phyloP scores from a whole-genome alignment of 75 land plant species.

The Cryptomeria japonica region DNA sequence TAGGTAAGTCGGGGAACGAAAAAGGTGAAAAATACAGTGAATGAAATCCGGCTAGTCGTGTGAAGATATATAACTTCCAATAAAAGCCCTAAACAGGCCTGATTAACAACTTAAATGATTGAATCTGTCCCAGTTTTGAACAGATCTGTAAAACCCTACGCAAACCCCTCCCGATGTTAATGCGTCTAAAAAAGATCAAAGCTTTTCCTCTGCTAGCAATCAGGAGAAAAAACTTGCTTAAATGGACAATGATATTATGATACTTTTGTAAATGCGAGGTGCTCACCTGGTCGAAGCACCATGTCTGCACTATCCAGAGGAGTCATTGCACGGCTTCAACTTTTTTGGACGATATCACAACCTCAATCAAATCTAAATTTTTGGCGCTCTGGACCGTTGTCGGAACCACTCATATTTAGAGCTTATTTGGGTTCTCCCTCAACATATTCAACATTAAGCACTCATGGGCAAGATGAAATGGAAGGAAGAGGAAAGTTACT shows the following conservation, averaged over 20 bases:
- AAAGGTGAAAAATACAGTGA: too few relatives aligned
- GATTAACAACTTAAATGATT: background rate
- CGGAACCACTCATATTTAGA: background rate
- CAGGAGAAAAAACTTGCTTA: background rate
- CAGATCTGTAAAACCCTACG: constrained; percentile 18
- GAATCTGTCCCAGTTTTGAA: background rate
- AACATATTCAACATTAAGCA: constrained; percentile 6
- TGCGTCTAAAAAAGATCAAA: background rate
- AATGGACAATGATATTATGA: background rate
- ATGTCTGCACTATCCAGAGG: constrained; percentile 58
- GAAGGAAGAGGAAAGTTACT: constrained; percentile 9
- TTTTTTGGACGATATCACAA: constrained; percentile 9
- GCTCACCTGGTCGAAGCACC: background rate
- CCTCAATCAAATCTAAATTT: background rate
- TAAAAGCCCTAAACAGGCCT: background rate
- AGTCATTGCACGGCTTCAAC: constrained; percentile 33
- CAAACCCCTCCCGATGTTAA: background rate
- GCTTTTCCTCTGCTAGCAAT: background rate
- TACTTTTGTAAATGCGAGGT: background rate
- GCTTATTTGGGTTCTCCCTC: background rate
- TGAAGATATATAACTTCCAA: background rate
- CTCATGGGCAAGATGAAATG: constrained; percentile 9
- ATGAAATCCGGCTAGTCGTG: too few relatives aligned
- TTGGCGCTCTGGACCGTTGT: background rate
- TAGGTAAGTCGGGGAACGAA: too few relatives aligned